phyloP scores from a whole-genome alignment of 2,329 filamentous ascomycete genomes.

The Aspergillus novoparasiticus region DNA sequence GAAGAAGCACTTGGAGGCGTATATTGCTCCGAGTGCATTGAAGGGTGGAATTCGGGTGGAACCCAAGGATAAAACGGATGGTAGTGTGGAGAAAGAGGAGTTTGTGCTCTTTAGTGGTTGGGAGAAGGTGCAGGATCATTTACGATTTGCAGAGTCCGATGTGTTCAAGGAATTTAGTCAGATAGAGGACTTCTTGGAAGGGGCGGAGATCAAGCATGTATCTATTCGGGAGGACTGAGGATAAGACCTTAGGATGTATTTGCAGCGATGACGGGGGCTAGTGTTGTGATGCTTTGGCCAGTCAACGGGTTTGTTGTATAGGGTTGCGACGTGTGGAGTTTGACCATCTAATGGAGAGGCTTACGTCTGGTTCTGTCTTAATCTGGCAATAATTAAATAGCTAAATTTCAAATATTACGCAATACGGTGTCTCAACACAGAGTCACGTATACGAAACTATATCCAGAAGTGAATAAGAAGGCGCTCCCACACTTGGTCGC shows the following conservation, averaged over 20 bases:
- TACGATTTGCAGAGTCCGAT: conserved; percentile 36
- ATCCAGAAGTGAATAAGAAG: neutral
- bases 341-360: no score
- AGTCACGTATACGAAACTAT: neutral
- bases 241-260: no score
- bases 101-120: conserved; percentile 48
- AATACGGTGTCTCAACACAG: neutral
- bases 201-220: conserved; percentile 32
- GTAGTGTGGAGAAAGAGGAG: conserved; percentile 38
- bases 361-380: fast-evolving
- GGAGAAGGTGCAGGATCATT: conserved; percentile 39
- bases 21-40: conserved; percentile 31
- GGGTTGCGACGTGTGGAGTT: neutral
- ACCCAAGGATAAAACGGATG: conserved; percentile 13
- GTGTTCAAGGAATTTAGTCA: conserved; percentile 32
- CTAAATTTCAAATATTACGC: neutral
- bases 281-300: neutral
- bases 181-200: conserved; percentile 26
- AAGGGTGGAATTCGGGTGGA: conserved; percentile 47
- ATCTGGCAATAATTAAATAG: neutral
- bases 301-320: neutral
- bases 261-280: neutral
- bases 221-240: neutral
- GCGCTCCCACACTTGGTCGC: neutral
- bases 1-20: conserved; percentile 28